A percentile compares a stretch with the other conserved stretches of the same genome.
Conservation (phyloP, 352 stramenopile species). For the Pilasporangium apinafurcum region DNA sequence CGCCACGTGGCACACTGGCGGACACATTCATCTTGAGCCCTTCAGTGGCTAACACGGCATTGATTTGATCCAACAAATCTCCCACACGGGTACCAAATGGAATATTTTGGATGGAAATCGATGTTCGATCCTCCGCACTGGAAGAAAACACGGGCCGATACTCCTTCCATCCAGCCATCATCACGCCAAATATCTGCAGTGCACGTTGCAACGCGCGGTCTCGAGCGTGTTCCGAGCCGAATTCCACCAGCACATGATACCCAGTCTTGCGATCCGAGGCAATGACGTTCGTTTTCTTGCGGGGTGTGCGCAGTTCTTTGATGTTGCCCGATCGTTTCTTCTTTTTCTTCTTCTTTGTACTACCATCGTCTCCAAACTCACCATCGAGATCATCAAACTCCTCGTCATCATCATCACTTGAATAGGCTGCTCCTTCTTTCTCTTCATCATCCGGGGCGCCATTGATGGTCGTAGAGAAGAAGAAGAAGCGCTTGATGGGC, state of each 20-base stretch:
- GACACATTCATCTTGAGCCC: conserved; percentile 55
- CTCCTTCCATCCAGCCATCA: conserved; percentile 82
- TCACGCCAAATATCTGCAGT: conserved; percentile 84
- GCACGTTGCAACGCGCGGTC: conserved; percentile 65
- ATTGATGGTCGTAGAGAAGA: conserved; percentile 62
- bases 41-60: conserved; percentile 24
- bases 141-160: conserved; percentile 76
- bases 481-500: conserved; percentile 54
- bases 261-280: conserved; percentile 67
- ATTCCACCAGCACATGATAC: conserved; percentile 76
- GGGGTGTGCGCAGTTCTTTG: conserved; percentile 34
- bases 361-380: conserved; percentile 16
- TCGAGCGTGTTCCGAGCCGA: conserved; percentile 30
- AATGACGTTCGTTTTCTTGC: conserved; percentile 61
- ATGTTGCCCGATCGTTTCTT: conserved; percentile 5
- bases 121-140: conserved; percentile 27
- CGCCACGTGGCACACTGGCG: conserved; percentile 41
- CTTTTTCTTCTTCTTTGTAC: conserved; percentile 15
- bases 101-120: conserved; percentile 71
- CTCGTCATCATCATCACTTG: conserved; percentile 11
- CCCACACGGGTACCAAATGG: conserved; percentile 67
- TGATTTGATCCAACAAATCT: conserved; percentile 53
- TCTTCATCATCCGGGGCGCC: conserved; percentile 40
- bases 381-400: conserved; percentile 27
- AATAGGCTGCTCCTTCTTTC: conserved; percentile 3